A percentile compares a stretch with the other conserved stretches of the same genome.
phyloP scores from a whole-genome alignment of 495 filamentous ascomycete species.

The Monascus purpureus region DNA sequence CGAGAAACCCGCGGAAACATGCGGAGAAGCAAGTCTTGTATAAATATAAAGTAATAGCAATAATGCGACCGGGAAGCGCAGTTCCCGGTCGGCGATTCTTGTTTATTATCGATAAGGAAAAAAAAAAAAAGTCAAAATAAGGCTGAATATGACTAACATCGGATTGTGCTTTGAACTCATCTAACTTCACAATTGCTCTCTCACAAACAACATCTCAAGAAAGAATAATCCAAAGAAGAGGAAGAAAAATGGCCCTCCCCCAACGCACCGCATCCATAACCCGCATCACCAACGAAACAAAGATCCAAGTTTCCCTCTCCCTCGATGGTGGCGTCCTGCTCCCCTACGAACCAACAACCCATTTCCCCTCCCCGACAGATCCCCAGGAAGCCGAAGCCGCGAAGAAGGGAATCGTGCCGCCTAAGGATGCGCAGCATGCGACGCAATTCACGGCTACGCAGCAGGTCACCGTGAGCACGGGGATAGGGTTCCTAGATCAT shows the following conservation, averaged over 20 bases:
- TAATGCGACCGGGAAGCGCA: no score
- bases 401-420: constrained; percentile 70
- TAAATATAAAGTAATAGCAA: no score
- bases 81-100: no score
- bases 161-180: neutral
- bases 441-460: constrained; percentile 68
- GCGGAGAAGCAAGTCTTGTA: no score
- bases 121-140: no score
- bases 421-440: constrained; percentile 67
- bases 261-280: constrained; percentile 60
- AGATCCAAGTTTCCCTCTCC: constrained; percentile 81
- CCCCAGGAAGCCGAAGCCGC: constrained; percentile 27
- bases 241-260: constrained; percentile 18
- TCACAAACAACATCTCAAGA: constrained; percentile 2
- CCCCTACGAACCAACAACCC: constrained; percentile 38
- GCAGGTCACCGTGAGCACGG: constrained; percentile 75
- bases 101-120: no score
- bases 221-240: constrained; percentile 4
- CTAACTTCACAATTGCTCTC: constrained; percentile 2
- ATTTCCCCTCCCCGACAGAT: constrained; percentile 25
- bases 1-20: no score
- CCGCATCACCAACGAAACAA: constrained; percentile 92
- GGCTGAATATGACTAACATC: no score
- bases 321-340: constrained; percentile 75
- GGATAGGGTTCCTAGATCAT: constrained; percentile 97